Evolutionary conservation across 352 stramenopile genomes (phyloP).

Genomic region (Phytophthora sojae): DNA sequence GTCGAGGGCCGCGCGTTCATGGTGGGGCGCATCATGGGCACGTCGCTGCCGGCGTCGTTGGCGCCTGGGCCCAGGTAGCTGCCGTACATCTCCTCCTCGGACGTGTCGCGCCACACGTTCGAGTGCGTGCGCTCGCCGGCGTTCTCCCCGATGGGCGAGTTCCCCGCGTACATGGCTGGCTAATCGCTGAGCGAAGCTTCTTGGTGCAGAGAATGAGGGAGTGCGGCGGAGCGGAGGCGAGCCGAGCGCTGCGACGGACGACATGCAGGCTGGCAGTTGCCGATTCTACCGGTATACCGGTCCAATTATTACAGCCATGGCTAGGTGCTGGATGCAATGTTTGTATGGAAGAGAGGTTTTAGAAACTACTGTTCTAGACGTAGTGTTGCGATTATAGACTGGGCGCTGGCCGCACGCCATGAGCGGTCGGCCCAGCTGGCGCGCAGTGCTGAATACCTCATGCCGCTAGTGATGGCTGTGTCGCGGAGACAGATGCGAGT

Average conservation of each 20-base stretch:
- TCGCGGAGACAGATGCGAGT: background rate
- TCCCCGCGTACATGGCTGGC: constrained; percentile 36
- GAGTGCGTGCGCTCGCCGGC: constrained; percentile 41
- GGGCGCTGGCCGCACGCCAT: background rate
- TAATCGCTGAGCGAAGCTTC: background rate
- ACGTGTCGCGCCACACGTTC: constrained; percentile 81
- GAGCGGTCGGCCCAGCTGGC: background rate
- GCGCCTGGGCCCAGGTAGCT: constrained; percentile 63
- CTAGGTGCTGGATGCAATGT: background rate
- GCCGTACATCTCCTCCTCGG: constrained; percentile 75
- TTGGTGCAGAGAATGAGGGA: background rate
- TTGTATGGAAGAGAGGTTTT: background rate
- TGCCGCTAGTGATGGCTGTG: background rate
- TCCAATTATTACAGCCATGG: background rate
- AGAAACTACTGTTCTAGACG: background rate
- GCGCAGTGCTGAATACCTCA: background rate
- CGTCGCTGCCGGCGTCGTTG: constrained; percentile 41
- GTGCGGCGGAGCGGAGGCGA: too few species aligned
- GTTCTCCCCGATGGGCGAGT: constrained; percentile 42
- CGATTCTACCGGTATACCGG: background rate
- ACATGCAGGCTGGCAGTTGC: background rate
- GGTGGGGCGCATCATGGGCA: constrained; percentile 63
- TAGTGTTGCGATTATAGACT: background rate
- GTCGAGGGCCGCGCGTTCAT: constrained; percentile 45
- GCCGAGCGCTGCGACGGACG: background rate